These are phyloP conservation scores for Hymenotorrendiella dingleyae DNA, from an alignment of 2,329 filamentous ascomycete genomes.

Conservation along the genomic window DNA sequence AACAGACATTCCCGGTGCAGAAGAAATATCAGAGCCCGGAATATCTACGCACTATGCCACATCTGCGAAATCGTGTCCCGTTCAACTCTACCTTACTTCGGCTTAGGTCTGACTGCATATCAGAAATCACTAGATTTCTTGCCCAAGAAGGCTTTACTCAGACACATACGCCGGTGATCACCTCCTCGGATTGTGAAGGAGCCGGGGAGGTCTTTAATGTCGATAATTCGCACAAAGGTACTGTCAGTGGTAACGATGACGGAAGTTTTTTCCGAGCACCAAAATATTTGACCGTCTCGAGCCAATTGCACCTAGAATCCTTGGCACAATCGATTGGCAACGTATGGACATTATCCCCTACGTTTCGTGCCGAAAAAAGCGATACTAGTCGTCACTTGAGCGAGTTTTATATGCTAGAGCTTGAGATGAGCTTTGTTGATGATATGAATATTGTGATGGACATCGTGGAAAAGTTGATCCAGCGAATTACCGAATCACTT, in stretches of 20 bases:
- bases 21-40: conserved; percentile 93
- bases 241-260: conserved; percentile 29
- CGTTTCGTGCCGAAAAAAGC: conserved; percentile 88
- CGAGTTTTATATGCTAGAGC: conserved; percentile 99
- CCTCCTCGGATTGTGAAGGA: conserved; percentile 94
- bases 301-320: conserved; percentile 90
- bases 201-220: conserved; percentile 90
- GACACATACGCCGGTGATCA: conserved; percentile 89
- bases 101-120: conserved; percentile 74
- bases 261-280: conserved; percentile 71
- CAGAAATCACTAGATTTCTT: conserved; percentile 71
- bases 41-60: conserved; percentile 81
- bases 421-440: conserved; percentile 74
- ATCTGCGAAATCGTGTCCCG: conserved; percentile 76
- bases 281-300: conserved; percentile 96
- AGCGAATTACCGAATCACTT: conserved; percentile 42
- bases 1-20: conserved; percentile 82
- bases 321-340: conserved; percentile 81
- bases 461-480: conserved; percentile 73
- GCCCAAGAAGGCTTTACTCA: conserved; percentile 65
- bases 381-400: conserved; percentile 91
- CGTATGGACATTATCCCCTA: conserved; percentile 91
- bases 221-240: conserved; percentile 17
- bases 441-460: conserved; percentile 67
- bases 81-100: conserved; percentile 75